These are phyloP conservation scores for Malassezia arunalokei DNA, from an alignment of 1,284 basidiomycete genomes.

Conservation along the genomic window DNA sequence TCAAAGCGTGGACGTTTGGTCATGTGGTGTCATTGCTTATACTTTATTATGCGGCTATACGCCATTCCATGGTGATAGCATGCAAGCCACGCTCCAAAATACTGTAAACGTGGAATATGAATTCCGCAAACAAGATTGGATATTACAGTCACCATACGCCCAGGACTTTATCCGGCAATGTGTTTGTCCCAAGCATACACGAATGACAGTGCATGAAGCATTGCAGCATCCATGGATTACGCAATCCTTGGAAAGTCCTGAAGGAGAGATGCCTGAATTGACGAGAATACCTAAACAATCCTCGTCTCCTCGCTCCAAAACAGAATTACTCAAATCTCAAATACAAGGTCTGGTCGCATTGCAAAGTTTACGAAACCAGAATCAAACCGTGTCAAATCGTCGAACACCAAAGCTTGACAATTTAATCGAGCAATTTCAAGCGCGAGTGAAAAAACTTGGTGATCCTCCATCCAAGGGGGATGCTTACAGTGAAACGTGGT, in stretches of 20 bases:
- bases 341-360: neutral
- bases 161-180: conserved; percentile 43
- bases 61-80: conserved; percentile 42
- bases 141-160: conserved; percentile 31
- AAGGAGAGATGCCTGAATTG: neutral
- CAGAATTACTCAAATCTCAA: neutral
- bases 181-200: conserved; percentile 29
- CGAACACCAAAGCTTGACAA: neutral
- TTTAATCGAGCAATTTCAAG: conserved; percentile 2
- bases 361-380: neutral
- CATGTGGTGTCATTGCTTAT: conserved; percentile 42
- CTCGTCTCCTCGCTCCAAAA: too few relatives aligned
- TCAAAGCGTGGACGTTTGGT: conserved; percentile 41
- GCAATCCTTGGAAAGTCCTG: conserved; percentile 5
- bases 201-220: conserved; percentile 39
- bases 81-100: conserved; percentile 36
- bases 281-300: neutral
- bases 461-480: neutral
- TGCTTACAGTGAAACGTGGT: neutral
- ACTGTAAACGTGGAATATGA: conserved; percentile 38
- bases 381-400: neutral
- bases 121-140: conserved; percentile 41
- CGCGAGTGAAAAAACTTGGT: neutral
- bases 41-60: conserved; percentile 44
- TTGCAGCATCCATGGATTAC: conserved; percentile 40